Evolutionary conservation across 305 asterid species (phyloP).

Genomic region (Fraxinus xanthoxyloides): DNA sequence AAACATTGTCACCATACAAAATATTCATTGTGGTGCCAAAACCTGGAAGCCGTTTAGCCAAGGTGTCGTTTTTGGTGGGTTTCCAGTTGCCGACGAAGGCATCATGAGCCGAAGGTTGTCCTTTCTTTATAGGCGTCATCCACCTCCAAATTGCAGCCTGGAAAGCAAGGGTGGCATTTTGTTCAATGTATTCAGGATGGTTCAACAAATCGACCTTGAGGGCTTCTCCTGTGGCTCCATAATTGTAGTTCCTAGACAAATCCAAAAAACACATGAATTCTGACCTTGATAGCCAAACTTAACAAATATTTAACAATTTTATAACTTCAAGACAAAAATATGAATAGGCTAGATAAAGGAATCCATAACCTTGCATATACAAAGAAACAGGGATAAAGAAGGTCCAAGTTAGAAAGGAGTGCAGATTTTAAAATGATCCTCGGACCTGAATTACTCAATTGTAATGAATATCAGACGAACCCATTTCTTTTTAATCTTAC

Average conservation of each 20-base stretch:
- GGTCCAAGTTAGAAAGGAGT: not conserved
- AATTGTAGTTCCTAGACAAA: constrained; percentile 67
- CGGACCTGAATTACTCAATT: not conserved
- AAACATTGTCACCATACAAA: constrained; percentile 59
- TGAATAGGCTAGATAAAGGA: not conserved
- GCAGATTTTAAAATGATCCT: not conserved
- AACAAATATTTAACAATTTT: not conserved
- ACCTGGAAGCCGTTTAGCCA: constrained; percentile 67
- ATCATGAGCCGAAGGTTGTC: constrained; percentile 77
- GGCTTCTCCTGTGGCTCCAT: constrained; percentile 61
- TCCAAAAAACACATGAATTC: not conserved
- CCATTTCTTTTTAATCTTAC: not conserved
- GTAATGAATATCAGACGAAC: not conserved
- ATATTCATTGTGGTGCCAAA: constrained; percentile 88
- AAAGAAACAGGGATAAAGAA: not conserved
- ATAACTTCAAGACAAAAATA: not conserved
- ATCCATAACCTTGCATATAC: not conserved
- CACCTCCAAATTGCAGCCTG: constrained; percentile 75
- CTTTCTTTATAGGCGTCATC: constrained; percentile 76
- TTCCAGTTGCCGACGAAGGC: constrained; percentile 76
- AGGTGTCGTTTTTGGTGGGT: constrained; percentile 79
- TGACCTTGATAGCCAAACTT: not conserved
- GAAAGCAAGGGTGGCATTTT: constrained; percentile 87
- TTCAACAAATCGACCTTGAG: constrained; percentile 64
- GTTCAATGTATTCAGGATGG: constrained; percentile 91